Base-by-base conservation (phyloP, 1,284 basidiomycete species). In the Irpex sp. region DNA sequence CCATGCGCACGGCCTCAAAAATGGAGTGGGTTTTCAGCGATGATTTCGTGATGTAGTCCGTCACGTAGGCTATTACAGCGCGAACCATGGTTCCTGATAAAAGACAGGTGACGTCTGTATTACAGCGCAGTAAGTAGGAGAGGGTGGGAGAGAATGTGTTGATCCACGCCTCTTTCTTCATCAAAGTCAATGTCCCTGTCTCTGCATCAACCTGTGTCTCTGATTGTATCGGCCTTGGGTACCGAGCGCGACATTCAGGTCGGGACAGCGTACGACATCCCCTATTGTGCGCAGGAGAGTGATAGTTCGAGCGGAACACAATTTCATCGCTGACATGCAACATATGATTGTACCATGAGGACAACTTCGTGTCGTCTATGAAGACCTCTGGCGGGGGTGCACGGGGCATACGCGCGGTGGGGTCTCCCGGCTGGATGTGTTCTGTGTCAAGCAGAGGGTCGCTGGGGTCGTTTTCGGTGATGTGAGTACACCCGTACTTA, bases 271-370 rank as follows among this genome's bases (percentile, higher is more conserved):
- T 42, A 9, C 14, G n/a, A 36, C 57, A 58, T 9, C 57, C 57
- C 21, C 28, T 49, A 28, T 48, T 33, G 21, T 58, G 57, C 23
- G n/a, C 8, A 35, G n/a, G 14, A 18, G 8, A 19, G 56, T 67
- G 64, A 8, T 42, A 12, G 58, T 68, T 66, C 4, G 65, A 64
- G 21, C 35, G 52, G 47, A n/a, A 58, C 14, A 61, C 19, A 12
- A 64, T 21, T 21, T 61, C 42, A 59, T 66, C 61, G 6, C 55
- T 49, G 12, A n/a, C 55, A 7, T 36, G 35, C 12, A 56, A 6
- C 16, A 60, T 56, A 19, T 48, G 4, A 23, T 10, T 12, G 51
- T 28, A 47, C 64, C 64, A 63, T 9, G 28, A 33, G 28, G 28
- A 33, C 28, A 33, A 33, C 7, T 16, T 14, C 18, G 47, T 23